Evolutionary conservation across 441 rosid species (phyloP).

Genomic region (Heliophila coronopifolia): DNA sequence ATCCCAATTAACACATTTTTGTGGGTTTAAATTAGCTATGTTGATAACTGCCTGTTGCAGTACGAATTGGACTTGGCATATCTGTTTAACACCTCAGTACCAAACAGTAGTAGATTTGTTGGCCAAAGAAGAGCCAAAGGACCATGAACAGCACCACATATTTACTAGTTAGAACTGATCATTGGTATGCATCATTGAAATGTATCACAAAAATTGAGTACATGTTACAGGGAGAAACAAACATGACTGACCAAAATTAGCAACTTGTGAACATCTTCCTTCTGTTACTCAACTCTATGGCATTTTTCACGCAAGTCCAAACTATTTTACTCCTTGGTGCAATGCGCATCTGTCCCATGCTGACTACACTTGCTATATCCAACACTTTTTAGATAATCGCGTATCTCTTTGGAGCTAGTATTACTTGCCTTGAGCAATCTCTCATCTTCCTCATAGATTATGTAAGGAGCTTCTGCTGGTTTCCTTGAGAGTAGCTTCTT

Average conservation of each 20-base stretch:
- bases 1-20: too few species aligned
- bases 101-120: too few species aligned
- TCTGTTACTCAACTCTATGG: not conserved
- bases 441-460: conserved; percentile 91
- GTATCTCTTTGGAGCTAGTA: conserved; percentile 70
- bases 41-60: too few species aligned
- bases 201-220: not conserved
- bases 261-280: not conserved
- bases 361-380: conserved; percentile 64
- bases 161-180: not conserved
- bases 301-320: not conserved
- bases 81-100: too few species aligned
- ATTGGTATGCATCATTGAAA: not conserved
- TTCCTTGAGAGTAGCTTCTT: conserved; percentile 63
- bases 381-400: conserved; percentile 50
- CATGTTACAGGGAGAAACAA: conserved; percentile 15
- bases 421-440: conserved; percentile 80
- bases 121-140: not conserved
- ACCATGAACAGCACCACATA: not conserved
- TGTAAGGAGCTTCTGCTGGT: conserved; percentile 70
- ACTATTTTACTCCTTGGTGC: conserved; percentile 47
- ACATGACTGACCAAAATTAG: conserved; percentile 9
- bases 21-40: too few species aligned
- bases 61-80: too few species aligned
- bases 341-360: conserved; percentile 87